Evolutionary conservation across 441 rosid genomes (phyloP), one percentile per base, ranked within the genome.

Genomic region (Codiaeum variegatum): DNA sequence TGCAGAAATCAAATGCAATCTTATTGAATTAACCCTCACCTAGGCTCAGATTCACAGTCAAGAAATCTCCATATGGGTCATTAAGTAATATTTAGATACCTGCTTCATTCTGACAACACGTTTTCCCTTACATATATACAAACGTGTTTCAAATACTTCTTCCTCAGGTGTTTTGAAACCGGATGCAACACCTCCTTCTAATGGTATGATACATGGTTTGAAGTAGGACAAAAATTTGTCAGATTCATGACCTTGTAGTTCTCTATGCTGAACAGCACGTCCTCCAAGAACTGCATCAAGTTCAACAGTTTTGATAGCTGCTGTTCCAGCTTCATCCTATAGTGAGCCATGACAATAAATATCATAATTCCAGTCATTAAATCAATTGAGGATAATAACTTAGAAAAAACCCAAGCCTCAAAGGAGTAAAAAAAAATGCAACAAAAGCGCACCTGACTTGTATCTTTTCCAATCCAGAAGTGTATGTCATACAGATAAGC

Each of bases 381-480:
- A n/a, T n/a, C n/a, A n/a, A n/a, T n/a, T n/a, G n/a, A n/a, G n/a
- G n/a, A n/a, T n/a, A n/a, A n/a, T n/a, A n/a, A n/a, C n/a, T 78
- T 76, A 54, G 56, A 76, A 81, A 59, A 73, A 67, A 80, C 63
- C 49, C 66, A 32, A 59, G 44, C n/a, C n/a, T n/a, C 19, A 71
- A 23, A 32, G 59, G 36, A n/a, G n/a, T n/a, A n/a, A 74, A 42
- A 61, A 68, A 63, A 55, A 56, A 62, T 19, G 64, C 21, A 40
- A 51, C 60, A 67, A 74, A 77, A 61, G 74, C 69, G 66, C 60
- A 93, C 99, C 98, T 96, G 99, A 78, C 90, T 93, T 46, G 98
- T 86, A 79, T 96, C 99, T 87, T 86, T 93, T 71, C 99, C 99
- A 76, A 96, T 87, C 99, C 99, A 96, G 82, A 93, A 96, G 86